phyloP scores from a whole-genome alignment of 805 yeast species.

The Brettanomyces nanus region DNA sequence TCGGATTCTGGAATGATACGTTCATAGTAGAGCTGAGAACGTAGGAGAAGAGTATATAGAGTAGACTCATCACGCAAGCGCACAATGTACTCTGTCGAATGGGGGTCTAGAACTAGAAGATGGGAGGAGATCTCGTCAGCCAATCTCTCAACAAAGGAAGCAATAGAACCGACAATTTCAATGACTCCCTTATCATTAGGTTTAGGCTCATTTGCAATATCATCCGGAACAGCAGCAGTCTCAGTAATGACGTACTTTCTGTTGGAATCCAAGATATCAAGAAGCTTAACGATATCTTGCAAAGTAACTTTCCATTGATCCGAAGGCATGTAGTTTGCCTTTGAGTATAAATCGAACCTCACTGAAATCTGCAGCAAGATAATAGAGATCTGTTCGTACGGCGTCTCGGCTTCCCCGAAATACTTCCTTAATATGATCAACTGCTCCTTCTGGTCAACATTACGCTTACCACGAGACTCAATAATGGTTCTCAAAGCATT shows the following conservation, averaged over 20 bases:
- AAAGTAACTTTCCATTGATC: slow-evolving; percentile 73
- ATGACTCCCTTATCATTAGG: slow-evolving; percentile 59
- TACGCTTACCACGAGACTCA: slow-evolving; percentile 94
- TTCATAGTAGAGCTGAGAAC: slow-evolving; percentile 84
- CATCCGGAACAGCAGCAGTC: slow-evolving; percentile 61
- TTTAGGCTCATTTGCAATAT: slow-evolving; percentile 63
- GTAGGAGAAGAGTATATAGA: slow-evolving; percentile 67
- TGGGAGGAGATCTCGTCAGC: slow-evolving; percentile 92
- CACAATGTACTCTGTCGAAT: slow-evolving; percentile 86
- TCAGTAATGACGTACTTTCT: slow-evolving; percentile 64
- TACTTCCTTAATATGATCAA: slow-evolving; percentile 61
- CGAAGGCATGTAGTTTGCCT: slow-evolving; percentile 63
- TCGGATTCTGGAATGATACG: slow-evolving; percentile 38
- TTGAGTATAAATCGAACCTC: slow-evolving; percentile 72
- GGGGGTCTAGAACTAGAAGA: slow-evolving; percentile 85
- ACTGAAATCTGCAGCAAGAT: slow-evolving; percentile 78
- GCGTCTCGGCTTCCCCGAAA: slow-evolving; percentile 37
- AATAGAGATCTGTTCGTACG: slow-evolving; percentile 73
- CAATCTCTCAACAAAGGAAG: slow-evolving; percentile 82
- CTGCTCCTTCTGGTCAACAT: slow-evolving; percentile 77
- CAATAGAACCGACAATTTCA: slow-evolving; percentile 74
- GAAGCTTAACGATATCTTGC: slow-evolving; percentile 51
- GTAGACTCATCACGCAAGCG: slow-evolving; percentile 81
- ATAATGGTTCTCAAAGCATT: slow-evolving; percentile 62
- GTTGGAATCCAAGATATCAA: slow-evolving; percentile 62